Base-by-base conservation (phyloP, 345 rosid genomes). In the Punica granatum region DNA sequence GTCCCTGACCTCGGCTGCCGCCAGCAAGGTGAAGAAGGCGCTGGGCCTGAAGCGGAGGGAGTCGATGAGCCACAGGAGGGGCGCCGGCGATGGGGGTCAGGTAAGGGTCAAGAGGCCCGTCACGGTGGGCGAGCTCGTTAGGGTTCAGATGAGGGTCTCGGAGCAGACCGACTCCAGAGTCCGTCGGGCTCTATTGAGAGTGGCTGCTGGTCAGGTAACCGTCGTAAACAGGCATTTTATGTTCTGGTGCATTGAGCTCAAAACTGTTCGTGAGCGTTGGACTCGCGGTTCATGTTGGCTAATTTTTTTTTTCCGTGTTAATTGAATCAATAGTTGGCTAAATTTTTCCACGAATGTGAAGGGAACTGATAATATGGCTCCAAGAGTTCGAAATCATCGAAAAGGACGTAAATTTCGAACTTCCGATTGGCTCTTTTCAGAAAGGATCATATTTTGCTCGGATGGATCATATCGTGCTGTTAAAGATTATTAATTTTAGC, bases 21-120 rank as follows among this genome's bases (percentile, higher is more conserved):
- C 97, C 9, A 89, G 97, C 69, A 86, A 83, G 73, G 92, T 94
- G 73, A 94, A 92, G 85, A 91, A 91, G 76, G 96, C 97, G 34
- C 77, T 94, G 28, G 98, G 99, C 63, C 67, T 94, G 86, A 94
- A 88, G 79, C 78, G 85, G 65, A 71, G 78, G 23, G 85, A 73
- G 26, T 71, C 83, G 30, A 49, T 51, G 70, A 76, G 69, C 56
- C 76, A 70, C 58, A 60, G 71, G 66, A 78, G 63, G 58, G 42
- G 73, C n/a, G 73, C 68, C 11, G 76, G 63, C 12, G 68, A 65
- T 12, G 72, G 37, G 69, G 36, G 66, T 67, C 68, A 53, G 34
- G 82, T 63, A 75, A 71, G 70, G 67, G 72, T 19, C 28, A 84
- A 77, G 77, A 85, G 78, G 68, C 84, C 89, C 13, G 85, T 76